Evolutionary conservation across 164 flowering plant genomes (phyloP).

Genomic region (Warburgia ugandensis): DNA sequence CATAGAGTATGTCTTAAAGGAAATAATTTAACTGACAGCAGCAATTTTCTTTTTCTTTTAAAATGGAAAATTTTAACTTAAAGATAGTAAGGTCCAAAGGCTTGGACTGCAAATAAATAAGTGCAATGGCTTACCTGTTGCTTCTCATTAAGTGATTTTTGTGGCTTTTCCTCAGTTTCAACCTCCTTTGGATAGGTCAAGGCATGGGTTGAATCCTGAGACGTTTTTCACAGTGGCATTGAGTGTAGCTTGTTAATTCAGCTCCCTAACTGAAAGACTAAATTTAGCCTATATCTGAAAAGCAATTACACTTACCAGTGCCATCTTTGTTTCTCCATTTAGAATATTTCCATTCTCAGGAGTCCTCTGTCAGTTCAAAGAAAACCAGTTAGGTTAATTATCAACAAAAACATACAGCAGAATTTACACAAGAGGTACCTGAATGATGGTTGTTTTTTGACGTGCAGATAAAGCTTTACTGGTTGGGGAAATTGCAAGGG

Average conservation of each 20-base stretch:
- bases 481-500: slow-evolving; percentile 83
- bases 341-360: slow-evolving; percentile 66
- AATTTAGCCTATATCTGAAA: slow-evolving; percentile 4
- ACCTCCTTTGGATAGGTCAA: slow-evolving; percentile 47
- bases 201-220: slow-evolving; percentile 48
- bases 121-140: slow-evolving; percentile 46
- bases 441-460: slow-evolving; percentile 54
- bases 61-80: too few relatives aligned
- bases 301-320: slow-evolving; percentile 46
- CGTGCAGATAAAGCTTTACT: slow-evolving; percentile 59
- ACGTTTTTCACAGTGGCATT: slow-evolving; percentile 5
- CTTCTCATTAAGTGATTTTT: slow-evolving; percentile 84
- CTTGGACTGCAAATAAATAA: neutral
- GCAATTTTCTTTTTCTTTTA: too few relatives aligned
- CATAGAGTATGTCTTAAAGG: neutral
- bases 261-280: neutral
- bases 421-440: slow-evolving; percentile 42
- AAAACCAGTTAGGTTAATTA: slow-evolving; percentile 5
- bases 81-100: too few relatives aligned
- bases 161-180: slow-evolving; percentile 80
- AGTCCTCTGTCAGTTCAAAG: slow-evolving; percentile 52
- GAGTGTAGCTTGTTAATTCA: neutral
- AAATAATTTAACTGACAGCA: too few relatives aligned
- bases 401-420: neutral
- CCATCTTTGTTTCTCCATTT: slow-evolving; percentile 59